Percentiles rank a stretch among this genome's conserved stretches.
Conservation (phyloP, 345 rosid genomes). For the Brassica carinata region DNA sequence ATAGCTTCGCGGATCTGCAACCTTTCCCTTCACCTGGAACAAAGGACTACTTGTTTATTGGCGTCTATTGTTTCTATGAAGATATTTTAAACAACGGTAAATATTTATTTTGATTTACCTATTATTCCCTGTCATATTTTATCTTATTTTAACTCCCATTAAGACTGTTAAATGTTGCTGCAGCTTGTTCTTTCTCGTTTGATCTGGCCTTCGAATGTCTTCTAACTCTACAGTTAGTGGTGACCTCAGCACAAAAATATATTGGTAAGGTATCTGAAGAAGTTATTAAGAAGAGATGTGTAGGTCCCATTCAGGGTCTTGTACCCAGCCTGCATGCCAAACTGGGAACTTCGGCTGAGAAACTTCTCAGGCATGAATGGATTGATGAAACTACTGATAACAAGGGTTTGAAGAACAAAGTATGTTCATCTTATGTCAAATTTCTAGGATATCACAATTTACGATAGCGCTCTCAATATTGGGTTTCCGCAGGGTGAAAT, state of each 20-base stretch:
- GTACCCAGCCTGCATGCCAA: constrained; percentile 46
- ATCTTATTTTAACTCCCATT: constrained; percentile 15
- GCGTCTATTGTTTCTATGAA: constrained; percentile 67
- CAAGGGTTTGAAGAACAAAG: constrained; percentile 77
- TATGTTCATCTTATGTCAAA: constrained; percentile 39
- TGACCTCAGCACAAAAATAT: constrained; percentile 48
- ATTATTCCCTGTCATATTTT: constrained; percentile 1
- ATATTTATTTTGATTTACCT: neutral
- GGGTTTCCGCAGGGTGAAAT: constrained; percentile 62
- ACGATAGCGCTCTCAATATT: neutral
- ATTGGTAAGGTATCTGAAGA: constrained; percentile 45
- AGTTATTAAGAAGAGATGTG: constrained; percentile 34
- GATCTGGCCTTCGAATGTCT: constrained; percentile 67
- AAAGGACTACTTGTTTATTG: constrained; percentile 59
- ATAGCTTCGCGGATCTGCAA: constrained; percentile 42
- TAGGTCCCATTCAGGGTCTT: constrained; percentile 39
- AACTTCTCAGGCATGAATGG: constrained; percentile 66
- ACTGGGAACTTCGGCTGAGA: constrained; percentile 69
- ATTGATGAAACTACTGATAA: constrained; percentile 53
- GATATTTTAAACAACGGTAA: constrained; percentile 60
- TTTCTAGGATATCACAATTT: constrained; percentile 11
- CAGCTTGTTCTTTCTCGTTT: constrained; percentile 83
- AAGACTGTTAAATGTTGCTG: constrained; percentile 35
- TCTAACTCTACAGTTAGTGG: constrained; percentile 59
- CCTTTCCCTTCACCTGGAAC: constrained; percentile 61